Base-by-base conservation (phyloP, 139 green algal species). In the Ettlia oleoabundans region DNA sequence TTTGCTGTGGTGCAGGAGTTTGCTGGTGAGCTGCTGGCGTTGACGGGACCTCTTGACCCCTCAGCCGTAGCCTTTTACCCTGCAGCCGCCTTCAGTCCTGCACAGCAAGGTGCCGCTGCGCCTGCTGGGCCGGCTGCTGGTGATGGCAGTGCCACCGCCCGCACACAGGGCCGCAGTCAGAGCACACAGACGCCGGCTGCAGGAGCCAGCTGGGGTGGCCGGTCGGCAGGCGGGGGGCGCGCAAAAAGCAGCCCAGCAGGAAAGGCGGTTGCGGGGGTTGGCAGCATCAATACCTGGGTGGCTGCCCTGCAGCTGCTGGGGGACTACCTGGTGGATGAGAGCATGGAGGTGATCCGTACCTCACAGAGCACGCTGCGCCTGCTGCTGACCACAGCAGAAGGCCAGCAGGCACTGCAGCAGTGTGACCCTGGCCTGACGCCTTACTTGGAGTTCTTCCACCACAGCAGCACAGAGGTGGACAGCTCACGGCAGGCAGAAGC, bases 1-100 rank as follows among this genome's bases (percentile, higher is more conserved):
- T 22, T 66, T 4, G 5, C 38, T 38, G 38, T 30, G 4, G 10
- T 68, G 63, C 80, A 85, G 68, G 32, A 61, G n/a, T 87, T 88
- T 70, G 64, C 83, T 35, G 88, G 80, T 3, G 79, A 91, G 77
- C 87, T 94, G 65, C 78, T 94, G 47, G 90, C 90, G 4, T 22
- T 87, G 3, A 61, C 85, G 28, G 90, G 90, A 1, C 89, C 90
- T 0, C 82, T 91, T 42, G 68, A 86, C 33, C 78, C 88, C 40
- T 67, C 80, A 2, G 66, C 81, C 38, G 87, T 93, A 2, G 87
- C 87, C 4, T 92, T 92, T 73, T 73, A 92, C 67, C 30, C 83
- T n/a, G 63, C 68, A 21, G 32, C 67, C 40, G 61, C 75, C 35
- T 81, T 68, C 74, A 69, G 38, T 37, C 53, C 68, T 1, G 28